Evolutionary conservation across 495 filamentous ascomycete genomes (phyloP), one percentile per base, ranked within the genome.

Genomic region (Margaritispora aquatica): DNA sequence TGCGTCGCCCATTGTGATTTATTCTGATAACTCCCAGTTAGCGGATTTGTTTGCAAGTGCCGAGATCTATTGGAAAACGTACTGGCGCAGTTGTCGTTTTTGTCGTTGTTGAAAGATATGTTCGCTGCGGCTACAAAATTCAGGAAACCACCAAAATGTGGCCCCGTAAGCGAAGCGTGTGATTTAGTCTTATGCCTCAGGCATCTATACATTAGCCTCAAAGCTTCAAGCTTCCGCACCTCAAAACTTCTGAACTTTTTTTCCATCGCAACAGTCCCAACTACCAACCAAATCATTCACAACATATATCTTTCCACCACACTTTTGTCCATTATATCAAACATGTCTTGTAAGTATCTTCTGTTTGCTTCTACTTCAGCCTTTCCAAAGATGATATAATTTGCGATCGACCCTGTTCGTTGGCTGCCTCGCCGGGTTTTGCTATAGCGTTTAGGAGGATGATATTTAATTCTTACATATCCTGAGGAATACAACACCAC

Each of bases 401-500:
- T 96, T 96, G 91, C 91, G 91, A 91, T 91, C 92, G 90, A 96
- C 85, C 75, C 74, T 70, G 74, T 71, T 74, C 80, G 85, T 85
- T 87, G 90, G 88, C 76, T 73, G 87, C 82, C 88, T 86, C 85
- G 90, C 91, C 89, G 82, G 89, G 80, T 86, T n/a, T 78, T 77
- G 88, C 82, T 75, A 84, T 86, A 88, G 85, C 85, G 81, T 69
- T 63, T 74, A 77, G 70, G 64, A 69, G 81, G 65, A 78, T 94
- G 91, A 96, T 87, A 94, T 83, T 77, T 80, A 83, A 90, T 92
- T 54, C 90, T 96, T 94, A 95, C 89, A 94, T 93, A 93, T 94
- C 88, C 90, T 96, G 90, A 96, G 58, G 26, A 54, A 70, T 51
- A 26, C 38, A 34, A 29, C 34, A 66, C 36, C 23, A 11, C 55